Evolutionary conservation across 495 filamentous ascomycete species (phyloP).

Genomic region (Thermothielavioides terrestris): DNA sequence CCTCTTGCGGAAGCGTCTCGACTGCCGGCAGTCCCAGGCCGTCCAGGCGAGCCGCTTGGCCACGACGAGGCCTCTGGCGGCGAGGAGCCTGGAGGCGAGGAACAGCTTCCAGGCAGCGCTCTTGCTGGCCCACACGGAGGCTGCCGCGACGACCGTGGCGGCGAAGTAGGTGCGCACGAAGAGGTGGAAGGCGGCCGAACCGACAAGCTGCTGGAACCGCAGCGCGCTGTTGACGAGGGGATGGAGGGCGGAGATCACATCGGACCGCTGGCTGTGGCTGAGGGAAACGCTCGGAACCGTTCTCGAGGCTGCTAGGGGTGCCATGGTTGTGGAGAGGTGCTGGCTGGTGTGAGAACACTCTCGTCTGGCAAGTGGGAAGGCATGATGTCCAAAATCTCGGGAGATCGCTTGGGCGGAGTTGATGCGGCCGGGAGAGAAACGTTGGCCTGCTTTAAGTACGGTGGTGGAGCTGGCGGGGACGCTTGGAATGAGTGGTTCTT

Average conservation of each 20-base stretch:
- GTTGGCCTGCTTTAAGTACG: not conserved
- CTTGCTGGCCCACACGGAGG: slow-evolving; percentile 9
- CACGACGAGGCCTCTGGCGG: not conserved
- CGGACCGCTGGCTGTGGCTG: slow-evolving; percentile 12
- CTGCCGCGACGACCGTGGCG: slow-evolving; percentile 12
- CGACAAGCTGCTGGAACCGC: slow-evolving; percentile 26
- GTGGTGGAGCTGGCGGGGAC: too few relatives aligned
- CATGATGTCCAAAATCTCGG: not conserved
- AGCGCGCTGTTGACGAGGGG: slow-evolving; percentile 22
- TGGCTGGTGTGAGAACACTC: not conserved
- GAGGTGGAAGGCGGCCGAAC: slow-evolving; percentile 17
- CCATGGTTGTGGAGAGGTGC: slow-evolving; percentile 11
- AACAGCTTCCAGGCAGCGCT: slow-evolving; percentile 15
- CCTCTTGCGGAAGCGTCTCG: slow-evolving; percentile 29
- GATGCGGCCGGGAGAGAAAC: not conserved
- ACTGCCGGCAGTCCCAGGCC: slow-evolving; percentile 26
- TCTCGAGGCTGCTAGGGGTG: slow-evolving; percentile 27
- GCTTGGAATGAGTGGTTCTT: not conserved
- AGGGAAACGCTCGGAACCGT: slow-evolving; percentile 17
- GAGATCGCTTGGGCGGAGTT: not conserved
- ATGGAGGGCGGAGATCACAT: slow-evolving; percentile 14
- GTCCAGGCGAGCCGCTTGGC: slow-evolving; percentile 5
- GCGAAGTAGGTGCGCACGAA: slow-evolving; percentile 19
- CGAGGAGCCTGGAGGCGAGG: slow-evolving; percentile 7
- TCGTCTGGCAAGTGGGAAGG: not conserved